These are phyloP conservation scores for Nannochloropsis oceanica DNA, from an alignment of 108 stramenopile species.

Conservation along the genomic window DNA sequence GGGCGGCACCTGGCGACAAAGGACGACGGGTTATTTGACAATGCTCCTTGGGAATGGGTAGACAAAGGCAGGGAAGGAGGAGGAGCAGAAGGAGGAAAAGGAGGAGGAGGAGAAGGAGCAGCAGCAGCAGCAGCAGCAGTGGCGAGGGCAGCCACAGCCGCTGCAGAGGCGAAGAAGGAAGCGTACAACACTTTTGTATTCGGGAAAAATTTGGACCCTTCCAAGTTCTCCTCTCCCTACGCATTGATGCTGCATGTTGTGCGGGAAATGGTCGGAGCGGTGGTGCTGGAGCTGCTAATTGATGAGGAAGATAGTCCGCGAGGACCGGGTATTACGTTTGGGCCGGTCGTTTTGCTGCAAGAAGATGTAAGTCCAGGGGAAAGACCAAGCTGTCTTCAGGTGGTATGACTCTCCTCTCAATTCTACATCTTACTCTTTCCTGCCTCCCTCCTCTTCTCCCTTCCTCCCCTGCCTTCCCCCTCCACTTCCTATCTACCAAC, in stretches of 20 bases:
- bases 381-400: background rate
- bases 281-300: background rate
- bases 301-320: background rate
- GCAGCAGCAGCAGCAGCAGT: background rate
- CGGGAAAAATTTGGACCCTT: background rate
- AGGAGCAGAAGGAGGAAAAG: background rate
- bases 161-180: background rate
- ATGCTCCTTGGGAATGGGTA: background rate
- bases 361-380: background rate
- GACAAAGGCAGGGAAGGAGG: background rate
- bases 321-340: background rate
- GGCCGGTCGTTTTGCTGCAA: background rate
- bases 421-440: background rate
- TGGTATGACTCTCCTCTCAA: no score
- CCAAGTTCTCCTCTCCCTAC: background rate
- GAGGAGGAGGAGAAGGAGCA: background rate
- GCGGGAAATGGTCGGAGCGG: background rate
- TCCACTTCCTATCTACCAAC: no score
- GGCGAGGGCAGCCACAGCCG: background rate
- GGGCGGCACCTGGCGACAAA: background rate
- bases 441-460: background rate
- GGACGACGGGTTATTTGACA: background rate
- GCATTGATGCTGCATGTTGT: background rate
- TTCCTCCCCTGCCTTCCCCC: background rate
- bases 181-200: background rate